Base-by-base conservation (phyloP, 2,329 filamentous ascomycete genomes). In the Aureobasidium sp. region DNA sequence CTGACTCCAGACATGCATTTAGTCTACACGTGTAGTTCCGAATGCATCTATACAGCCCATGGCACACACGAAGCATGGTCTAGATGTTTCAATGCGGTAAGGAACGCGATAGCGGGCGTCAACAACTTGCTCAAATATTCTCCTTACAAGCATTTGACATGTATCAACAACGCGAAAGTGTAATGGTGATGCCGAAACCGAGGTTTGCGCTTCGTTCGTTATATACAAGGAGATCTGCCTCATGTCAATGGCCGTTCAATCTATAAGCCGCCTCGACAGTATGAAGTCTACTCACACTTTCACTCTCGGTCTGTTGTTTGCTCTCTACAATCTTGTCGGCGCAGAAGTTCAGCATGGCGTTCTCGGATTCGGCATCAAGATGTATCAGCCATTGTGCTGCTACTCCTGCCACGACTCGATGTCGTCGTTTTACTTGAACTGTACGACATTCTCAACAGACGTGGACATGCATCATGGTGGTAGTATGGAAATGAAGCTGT, bases 341-440 rank as follows among this genome's bases (percentile, higher is more conserved):
- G 32, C 44, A 6, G 44, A 48, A 21, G 22, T n/a, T 24, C 30
- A 48, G n/a, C 37, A 56, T 38, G 59, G 60, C 4, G 55, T 62
- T 8, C 53, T 62, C 44, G 60, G 60, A 6, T 57, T 57, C 44
- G 60, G 60, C 22, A 62, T 62, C 25, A 21, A 51, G 5, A 60
- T 61, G 58, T 62, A 60, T 42, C 54, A 61, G 22, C 60, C 61
- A 11, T 30, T 57, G 2, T 63, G 61, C 34, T 59, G 60, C 11
- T 57, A 57, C 24, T 60, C 58, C 16, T 63, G 61, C 30, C 58
- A 59, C 4, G 55, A 58, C 11, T 47, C 57, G 6, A 41, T 63
- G 27, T 54, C 35, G 7, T 27, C 49, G 12, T 17, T 42, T 14
- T 34, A 45, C 8, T 44, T 56, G 6, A 56, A 48, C 17, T 54